phyloP scores from a whole-genome alignment of 202 grass and related monocot genomes.

The Sporobolus alterniflorus region DNA sequence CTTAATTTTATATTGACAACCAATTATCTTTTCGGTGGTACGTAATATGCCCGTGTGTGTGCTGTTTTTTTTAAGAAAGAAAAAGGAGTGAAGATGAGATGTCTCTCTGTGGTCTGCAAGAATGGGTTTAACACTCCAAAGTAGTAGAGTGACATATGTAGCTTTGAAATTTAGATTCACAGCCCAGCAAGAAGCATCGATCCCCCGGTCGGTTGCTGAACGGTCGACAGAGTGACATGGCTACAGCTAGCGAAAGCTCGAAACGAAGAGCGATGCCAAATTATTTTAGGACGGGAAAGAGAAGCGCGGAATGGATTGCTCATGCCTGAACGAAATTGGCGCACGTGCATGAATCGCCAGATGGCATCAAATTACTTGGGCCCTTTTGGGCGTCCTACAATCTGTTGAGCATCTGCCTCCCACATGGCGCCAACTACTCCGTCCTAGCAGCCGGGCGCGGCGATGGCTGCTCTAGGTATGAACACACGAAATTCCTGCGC shows the following conservation, averaged over 20 bases:
- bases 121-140: neutral
- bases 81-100: neutral
- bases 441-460: neutral
- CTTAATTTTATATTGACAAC: no score
- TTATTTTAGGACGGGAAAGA: neutral
- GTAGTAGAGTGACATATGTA: neutral
- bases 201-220: neutral
- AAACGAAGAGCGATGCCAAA: neutral
- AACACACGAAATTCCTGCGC: conserved; percentile 27
- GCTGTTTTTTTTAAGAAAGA: no score
- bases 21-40: no score
- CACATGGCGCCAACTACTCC: conserved; percentile 9
- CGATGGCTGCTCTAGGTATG: conserved; percentile 19
- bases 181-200: neutral
- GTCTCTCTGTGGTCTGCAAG: neutral
- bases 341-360: conserved; percentile 26
- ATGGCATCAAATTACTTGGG: neutral
- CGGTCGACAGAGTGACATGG: neutral
- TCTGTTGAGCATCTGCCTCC: neutral
- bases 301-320: neutral
- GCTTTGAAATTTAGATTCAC: neutral
- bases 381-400: neutral
- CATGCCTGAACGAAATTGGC: neutral
- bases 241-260: neutral
- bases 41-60: no score